Conservation (phyloP, 306 rosid species). For the Styphnolobium japonicum region DNA sequence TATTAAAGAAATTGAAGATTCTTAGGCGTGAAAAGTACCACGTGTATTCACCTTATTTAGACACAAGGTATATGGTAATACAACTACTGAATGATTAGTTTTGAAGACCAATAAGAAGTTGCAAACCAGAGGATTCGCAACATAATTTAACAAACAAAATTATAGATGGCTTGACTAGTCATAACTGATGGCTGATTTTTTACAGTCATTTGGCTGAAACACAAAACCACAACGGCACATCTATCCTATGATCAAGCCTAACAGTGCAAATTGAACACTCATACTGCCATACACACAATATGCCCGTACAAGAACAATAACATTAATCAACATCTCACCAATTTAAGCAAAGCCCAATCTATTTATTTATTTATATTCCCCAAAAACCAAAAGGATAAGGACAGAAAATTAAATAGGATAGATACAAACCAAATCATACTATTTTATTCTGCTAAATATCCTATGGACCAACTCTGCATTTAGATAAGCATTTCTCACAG, state of each 20-base stretch:
- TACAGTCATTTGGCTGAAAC: background rate
- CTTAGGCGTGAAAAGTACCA: background rate
- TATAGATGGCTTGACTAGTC: background rate
- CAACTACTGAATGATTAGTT: background rate
- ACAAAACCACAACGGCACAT: background rate
- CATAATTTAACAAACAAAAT: background rate
- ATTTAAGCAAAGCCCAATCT: background rate
- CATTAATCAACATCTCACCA: background rate
- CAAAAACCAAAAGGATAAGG: background rate
- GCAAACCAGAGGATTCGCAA: background rate
- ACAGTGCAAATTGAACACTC: background rate
- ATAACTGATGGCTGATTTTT: background rate
- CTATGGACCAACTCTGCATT: background rate
- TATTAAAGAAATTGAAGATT: background rate
- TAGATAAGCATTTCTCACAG: background rate
- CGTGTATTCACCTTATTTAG: slow-evolving; percentile 4
- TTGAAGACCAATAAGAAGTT: background rate
- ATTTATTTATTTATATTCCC: background rate
- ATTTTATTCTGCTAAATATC: background rate
- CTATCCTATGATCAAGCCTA: background rate
- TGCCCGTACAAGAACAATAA: background rate
- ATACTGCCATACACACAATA: background rate
- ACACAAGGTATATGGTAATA: background rate
- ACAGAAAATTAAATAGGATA: background rate
- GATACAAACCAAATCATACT: background rate